Conservation (phyloP, 306 rosid genomes). For the Pachyrhizus erosus region DNA sequence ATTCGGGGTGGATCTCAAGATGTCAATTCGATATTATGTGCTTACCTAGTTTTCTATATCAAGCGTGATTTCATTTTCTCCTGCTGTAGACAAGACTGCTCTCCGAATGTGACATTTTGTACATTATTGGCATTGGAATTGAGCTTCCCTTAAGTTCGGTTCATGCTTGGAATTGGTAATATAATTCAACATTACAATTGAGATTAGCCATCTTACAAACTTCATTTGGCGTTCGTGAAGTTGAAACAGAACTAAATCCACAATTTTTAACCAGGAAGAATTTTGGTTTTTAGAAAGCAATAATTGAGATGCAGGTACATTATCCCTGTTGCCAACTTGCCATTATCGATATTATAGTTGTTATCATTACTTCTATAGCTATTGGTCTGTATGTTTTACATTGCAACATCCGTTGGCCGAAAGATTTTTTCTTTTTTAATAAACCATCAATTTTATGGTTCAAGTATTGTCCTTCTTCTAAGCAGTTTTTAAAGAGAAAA, state of each 20-base stretch:
- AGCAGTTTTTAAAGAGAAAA: too few species aligned
- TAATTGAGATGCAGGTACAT: neutral
- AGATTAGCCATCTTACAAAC: conserved; percentile 12
- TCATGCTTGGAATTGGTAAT: conserved; percentile 20
- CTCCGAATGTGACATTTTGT: conserved; percentile 30
- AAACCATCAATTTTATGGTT: neutral
- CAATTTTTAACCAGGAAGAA: neutral
- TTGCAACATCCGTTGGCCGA: neutral
- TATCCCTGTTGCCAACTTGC: neutral
- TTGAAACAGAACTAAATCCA: neutral
- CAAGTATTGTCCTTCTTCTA: too few species aligned
- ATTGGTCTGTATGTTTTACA: too few species aligned
- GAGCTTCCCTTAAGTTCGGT: conserved; percentile 7
- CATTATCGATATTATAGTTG: neutral
- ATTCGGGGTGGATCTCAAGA: conserved; percentile 31
- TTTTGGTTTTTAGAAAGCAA: conserved; percentile 7
- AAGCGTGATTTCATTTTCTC: conserved; percentile 41
- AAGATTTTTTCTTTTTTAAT: neutral
- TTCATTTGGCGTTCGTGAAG: neutral
- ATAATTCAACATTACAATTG: conserved; percentile 17
- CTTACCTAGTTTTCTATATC: conserved; percentile 17
- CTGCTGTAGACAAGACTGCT: conserved; percentile 37
- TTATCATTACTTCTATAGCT: neutral
- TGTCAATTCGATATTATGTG: conserved; percentile 28
- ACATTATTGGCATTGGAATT: conserved; percentile 42